Evolutionary conservation across 306 rosid species (phyloP).

Genomic region (Corylus heterophylla): DNA sequence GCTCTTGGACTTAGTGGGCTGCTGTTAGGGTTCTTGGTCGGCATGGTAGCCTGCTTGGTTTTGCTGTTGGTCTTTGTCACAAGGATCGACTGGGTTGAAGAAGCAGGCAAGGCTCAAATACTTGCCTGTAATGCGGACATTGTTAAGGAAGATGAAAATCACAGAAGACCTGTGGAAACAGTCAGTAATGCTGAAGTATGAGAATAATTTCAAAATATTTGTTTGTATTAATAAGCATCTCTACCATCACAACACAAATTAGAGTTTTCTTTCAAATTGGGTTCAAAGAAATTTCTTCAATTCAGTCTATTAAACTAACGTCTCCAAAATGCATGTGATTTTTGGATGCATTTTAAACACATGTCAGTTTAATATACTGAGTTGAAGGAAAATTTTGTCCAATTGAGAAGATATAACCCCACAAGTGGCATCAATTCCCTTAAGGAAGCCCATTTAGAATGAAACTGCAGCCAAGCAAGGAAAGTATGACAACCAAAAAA

Average conservation of each 20-base stretch:
- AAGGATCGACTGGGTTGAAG: slow-evolving; percentile 63
- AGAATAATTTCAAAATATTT: not conserved
- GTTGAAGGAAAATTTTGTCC: no score
- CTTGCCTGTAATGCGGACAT: slow-evolving; percentile 29
- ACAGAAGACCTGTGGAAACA: slow-evolving; percentile 10
- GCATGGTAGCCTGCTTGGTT: slow-evolving; percentile 44
- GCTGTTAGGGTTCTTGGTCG: slow-evolving; percentile 59
- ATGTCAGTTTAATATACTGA: no score
- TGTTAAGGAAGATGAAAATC: slow-evolving; percentile 23
- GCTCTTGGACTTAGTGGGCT: slow-evolving; percentile 66
- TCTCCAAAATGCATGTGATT: no score
- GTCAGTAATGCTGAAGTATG: slow-evolving; percentile 16
- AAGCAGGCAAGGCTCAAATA: slow-evolving; percentile 59
- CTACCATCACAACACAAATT: not conserved
- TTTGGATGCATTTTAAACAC: no score
- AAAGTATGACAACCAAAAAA: not conserved
- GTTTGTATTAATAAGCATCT: not conserved
- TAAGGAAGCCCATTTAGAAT: not conserved
- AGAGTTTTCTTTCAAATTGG: no score
- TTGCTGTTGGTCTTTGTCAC: slow-evolving; percentile 45
- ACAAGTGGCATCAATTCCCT: not conserved
- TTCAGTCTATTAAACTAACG: no score
- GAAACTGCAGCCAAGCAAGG: not conserved
- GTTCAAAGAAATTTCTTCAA: no score
- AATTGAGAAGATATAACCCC: not conserved